Conservation (phyloP, 1,139 yeast genomes). For the Candida albicans region DNA sequence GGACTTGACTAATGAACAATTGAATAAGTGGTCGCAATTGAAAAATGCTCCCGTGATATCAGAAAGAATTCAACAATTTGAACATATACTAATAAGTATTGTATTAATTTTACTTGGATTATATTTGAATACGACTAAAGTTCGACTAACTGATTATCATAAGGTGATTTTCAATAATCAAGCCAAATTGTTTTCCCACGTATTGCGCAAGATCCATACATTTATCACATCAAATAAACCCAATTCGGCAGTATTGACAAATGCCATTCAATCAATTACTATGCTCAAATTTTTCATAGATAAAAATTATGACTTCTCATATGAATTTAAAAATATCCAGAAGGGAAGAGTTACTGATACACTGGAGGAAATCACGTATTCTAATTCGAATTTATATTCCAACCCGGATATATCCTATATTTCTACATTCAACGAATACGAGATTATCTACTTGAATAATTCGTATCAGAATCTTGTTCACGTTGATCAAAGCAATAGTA, state of each 20-base stretch:
- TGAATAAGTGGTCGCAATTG: slow-evolving; percentile 23
- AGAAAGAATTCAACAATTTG: slow-evolving; percentile 14
- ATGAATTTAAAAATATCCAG: slow-evolving; percentile 2
- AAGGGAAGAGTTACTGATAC: neutral
- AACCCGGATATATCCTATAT: slow-evolving; percentile 13
- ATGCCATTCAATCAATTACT: slow-evolving; percentile 32
- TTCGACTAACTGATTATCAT: slow-evolving; percentile 14
- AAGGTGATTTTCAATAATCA: slow-evolving; percentile 31
- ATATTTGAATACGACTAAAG: slow-evolving; percentile 14
- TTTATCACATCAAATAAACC: slow-evolving; percentile 13
- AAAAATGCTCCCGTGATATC: slow-evolving; percentile 2
- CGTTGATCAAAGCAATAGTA: neutral
- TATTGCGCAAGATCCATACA: slow-evolving; percentile 21
- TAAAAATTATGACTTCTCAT: slow-evolving; percentile 17
- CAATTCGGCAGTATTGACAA: slow-evolving; percentile 22
- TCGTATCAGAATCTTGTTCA: slow-evolving; percentile 26
- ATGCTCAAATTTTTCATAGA: slow-evolving; percentile 32
- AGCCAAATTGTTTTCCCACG: slow-evolving; percentile 30
- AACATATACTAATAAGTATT: slow-evolving; percentile 30
- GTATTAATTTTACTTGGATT: slow-evolving; percentile 27
- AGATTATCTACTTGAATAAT: slow-evolving; percentile 26
- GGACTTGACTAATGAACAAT: slow-evolving; percentile 19
- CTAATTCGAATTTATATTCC: neutral
- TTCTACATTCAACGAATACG: slow-evolving; percentile 24
- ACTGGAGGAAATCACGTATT: slow-evolving; percentile 3